Percentiles rank a stretch among this genome's conserved stretches.
Conservation (phyloP, 2,329 filamentous ascomycete genomes). For the Acephala macrosclerotiorum region DNA sequence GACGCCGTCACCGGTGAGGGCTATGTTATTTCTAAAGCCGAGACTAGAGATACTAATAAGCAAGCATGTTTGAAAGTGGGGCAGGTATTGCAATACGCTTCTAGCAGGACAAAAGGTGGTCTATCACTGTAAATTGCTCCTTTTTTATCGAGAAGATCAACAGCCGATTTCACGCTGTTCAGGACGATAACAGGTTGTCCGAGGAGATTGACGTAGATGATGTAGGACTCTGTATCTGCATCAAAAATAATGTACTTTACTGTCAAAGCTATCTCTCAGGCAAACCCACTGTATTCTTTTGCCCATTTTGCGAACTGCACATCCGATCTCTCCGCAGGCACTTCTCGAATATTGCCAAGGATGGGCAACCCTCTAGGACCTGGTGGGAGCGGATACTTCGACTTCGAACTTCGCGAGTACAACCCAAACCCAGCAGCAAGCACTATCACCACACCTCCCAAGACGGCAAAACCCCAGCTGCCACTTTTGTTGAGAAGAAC, state of each 20-base stretch:
- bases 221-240: slow-evolving; percentile 42
- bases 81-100: slow-evolving; percentile 19
- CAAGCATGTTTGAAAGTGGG: not conserved
- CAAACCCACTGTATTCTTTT: slow-evolving; percentile 31
- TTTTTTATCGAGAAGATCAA: slow-evolving; percentile 52
- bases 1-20: slow-evolving; percentile 50
- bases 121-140: slow-evolving; percentile 54
- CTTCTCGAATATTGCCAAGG: slow-evolving; percentile 27
- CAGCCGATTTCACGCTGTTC: slow-evolving; percentile 51
- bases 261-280: slow-evolving; percentile 2
- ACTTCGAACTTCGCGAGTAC: no score
- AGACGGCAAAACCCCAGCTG: no score
- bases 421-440: no score
- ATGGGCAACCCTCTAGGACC: slow-evolving; percentile 29
- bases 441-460: no score
- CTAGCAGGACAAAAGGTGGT: slow-evolving; percentile 48
- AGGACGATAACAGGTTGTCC: slow-evolving; percentile 50
- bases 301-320: slow-evolving; percentile 29
- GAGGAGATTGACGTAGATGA: slow-evolving; percentile 32
- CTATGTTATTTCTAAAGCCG: slow-evolving; percentile 51
- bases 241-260: slow-evolving; percentile 7
- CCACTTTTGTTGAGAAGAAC: no score
- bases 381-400: slow-evolving; percentile 23
- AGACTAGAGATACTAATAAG: slow-evolving; percentile 13
- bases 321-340: slow-evolving; percentile 26